Percentiles rank a stretch among this genome's conserved stretches.
These are phyloP conservation scores for Aspergillus coremiiformis DNA, from an alignment of 495 filamentous ascomycete species.

Conservation along the genomic window DNA sequence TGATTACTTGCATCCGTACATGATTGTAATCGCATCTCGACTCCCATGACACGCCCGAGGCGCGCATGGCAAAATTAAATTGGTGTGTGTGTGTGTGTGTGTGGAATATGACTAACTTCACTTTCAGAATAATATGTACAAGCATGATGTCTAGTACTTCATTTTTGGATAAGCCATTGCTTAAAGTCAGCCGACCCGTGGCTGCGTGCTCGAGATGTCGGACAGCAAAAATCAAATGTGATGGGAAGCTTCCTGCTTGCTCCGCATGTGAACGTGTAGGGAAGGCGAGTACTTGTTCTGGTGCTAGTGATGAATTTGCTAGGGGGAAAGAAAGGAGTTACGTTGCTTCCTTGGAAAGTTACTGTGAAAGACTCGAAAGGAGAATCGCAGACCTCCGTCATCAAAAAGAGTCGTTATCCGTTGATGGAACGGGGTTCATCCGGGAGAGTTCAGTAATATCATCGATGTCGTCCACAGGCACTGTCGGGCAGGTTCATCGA, in stretches of 20 bases:
- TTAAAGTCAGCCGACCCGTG: slow-evolving; percentile 85
- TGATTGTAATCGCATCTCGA: background rate
- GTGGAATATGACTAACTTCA: background rate
- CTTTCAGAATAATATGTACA: slow-evolving; percentile 15
- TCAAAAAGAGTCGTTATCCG: slow-evolving; percentile 51
- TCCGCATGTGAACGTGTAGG: slow-evolving; percentile 85
- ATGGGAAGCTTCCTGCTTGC: slow-evolving; percentile 89
- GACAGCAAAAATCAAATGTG: slow-evolving; percentile 89
- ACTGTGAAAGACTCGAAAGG: slow-evolving; percentile 77
- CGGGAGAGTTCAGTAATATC: slow-evolving; percentile 49
- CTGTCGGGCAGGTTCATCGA: slow-evolving; percentile 29
- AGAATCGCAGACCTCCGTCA: slow-evolving; percentile 50
- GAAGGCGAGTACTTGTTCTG: slow-evolving; percentile 75
- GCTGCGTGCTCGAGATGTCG: slow-evolving; percentile 91
- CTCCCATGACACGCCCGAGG: background rate
- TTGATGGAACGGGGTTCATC: slow-evolving; percentile 51
- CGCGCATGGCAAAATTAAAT: background rate
- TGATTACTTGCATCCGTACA: background rate
- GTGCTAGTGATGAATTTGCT: slow-evolving; percentile 88
- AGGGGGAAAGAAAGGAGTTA: slow-evolving; percentile 92
- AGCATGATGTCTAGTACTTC: slow-evolving; percentile 24
- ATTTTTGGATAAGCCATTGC: slow-evolving; percentile 62
- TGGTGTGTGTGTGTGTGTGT: too few relatives aligned
- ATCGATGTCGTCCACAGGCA: slow-evolving; percentile 33
- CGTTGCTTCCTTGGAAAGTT: slow-evolving; percentile 82